These are phyloP conservation scores for Fusarium clavum DNA, from an alignment of 2,329 filamentous ascomycete genomes.

Conservation along the genomic window DNA sequence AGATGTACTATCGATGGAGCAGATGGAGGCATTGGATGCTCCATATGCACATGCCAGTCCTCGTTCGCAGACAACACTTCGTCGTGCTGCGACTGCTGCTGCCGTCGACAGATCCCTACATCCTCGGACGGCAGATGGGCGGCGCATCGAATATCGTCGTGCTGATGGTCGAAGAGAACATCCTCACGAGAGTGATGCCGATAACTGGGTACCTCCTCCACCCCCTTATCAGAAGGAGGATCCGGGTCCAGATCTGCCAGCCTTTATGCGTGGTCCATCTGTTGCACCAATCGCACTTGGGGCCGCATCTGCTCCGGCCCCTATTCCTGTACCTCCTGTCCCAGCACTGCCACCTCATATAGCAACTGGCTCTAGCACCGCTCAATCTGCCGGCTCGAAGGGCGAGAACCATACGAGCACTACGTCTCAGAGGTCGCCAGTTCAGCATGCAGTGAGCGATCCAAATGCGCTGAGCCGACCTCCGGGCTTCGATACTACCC, in stretches of 20 bases:
- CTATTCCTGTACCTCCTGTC: constrained; percentile 21
- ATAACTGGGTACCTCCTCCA: constrained; percentile 88
- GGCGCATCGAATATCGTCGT: constrained; percentile 71
- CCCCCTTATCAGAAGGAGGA: constrained; percentile 80
- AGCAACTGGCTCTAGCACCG: background rate
- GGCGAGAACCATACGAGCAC: constrained; percentile 17
- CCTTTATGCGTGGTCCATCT: constrained; percentile 64
- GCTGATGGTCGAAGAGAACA: constrained; percentile 78
- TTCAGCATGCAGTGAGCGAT: constrained; percentile 54
- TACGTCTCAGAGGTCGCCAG: constrained; percentile 35
- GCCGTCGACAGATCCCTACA: constrained; percentile 77
- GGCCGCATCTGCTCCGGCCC: constrained; percentile 42
- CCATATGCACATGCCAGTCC: constrained; percentile 80
- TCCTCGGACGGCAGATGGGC: constrained; percentile 65
- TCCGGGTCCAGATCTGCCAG: constrained; percentile 63
- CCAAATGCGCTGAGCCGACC: constrained; percentile 47
- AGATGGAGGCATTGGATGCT: constrained; percentile 72
- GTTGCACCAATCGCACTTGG: constrained; percentile 52
- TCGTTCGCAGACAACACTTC: constrained; percentile 75
- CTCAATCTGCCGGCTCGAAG: constrained; percentile 7
- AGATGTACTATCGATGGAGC: constrained; percentile 63
- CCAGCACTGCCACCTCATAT: constrained; percentile 17
- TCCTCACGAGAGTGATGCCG: constrained; percentile 87
- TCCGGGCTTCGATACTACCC: constrained; percentile 41
- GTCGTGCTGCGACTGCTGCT: constrained; percentile 80